A percentile compares a stretch with the other conserved stretches of the same genome.
Conservation (phyloP, 345 rosid genomes). For the Eucalyptus grandis region DNA sequence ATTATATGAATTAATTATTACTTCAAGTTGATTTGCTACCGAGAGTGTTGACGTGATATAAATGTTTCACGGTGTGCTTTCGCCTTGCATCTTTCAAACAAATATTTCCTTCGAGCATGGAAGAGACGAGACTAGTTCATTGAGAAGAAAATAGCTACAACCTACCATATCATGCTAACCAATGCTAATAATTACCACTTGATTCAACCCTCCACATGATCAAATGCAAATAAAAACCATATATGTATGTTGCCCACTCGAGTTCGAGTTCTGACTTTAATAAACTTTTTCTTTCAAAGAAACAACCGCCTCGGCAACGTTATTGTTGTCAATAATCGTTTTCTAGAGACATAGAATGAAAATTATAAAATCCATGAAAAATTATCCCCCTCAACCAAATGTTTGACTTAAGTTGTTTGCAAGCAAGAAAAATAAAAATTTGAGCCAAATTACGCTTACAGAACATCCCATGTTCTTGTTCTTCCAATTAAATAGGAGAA, state of each 20-base stretch:
- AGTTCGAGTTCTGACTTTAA: not conserved
- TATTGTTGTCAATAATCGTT: not conserved
- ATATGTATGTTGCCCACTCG: not conserved
- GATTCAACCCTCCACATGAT: not conserved
- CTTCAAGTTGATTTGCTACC: not conserved
- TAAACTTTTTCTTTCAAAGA: not conserved
- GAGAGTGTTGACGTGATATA: not conserved
- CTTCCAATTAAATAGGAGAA: not conserved
- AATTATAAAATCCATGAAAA: not conserved
- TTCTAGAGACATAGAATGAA: not conserved
- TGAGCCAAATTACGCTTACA: not conserved
- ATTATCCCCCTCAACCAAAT: not conserved
- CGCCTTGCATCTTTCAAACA: not conserved
- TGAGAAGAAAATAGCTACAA: not conserved
- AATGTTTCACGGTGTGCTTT: not conserved
- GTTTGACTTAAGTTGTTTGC: not conserved
- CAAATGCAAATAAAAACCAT: not conserved
- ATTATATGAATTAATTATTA: not conserved
- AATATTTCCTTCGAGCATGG: not conserved
- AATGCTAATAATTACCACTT: not conserved
- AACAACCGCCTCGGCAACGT: fast-evolving
- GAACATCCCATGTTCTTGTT: not conserved
- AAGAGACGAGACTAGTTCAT: not conserved
- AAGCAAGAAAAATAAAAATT: not conserved
- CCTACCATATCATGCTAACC: not conserved